Conservation (phyloP, 805 yeast species). For the Candida multigemmis region DNA sequence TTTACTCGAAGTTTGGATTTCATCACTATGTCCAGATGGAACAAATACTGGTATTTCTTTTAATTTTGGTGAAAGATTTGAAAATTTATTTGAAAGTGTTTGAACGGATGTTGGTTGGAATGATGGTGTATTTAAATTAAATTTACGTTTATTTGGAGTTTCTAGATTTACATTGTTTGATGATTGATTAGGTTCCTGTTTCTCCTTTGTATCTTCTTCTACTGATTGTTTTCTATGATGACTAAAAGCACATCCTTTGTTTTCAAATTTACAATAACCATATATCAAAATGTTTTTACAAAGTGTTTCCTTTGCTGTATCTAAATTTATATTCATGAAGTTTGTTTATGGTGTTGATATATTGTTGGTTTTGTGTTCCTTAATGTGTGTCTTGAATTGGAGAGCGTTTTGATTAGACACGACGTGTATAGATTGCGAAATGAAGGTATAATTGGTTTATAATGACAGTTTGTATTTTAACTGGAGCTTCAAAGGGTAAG, state of each 20-base stretch:
- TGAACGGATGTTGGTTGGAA: conserved; percentile 31
- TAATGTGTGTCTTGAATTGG: background rate
- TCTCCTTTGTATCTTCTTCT: background rate
- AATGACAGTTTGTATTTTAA: conserved; percentile 32
- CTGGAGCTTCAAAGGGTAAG: conserved; percentile 57
- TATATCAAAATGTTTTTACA: conserved; percentile 79
- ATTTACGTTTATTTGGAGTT: conserved; percentile 22
- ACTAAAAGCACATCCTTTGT: conserved; percentile 78
- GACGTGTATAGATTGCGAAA: background rate
- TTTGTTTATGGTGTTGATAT: conserved; percentile 3
- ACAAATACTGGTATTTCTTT: conserved; percentile 41
- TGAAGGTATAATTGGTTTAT: conserved; percentile 1
- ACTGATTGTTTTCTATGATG: conserved; percentile 23
- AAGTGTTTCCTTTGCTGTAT: conserved; percentile 64
- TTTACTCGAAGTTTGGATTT: conserved; percentile 7
- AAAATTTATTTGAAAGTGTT: conserved; percentile 22
- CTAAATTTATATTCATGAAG: conserved; percentile 34
- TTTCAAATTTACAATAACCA: conserved; percentile 82
- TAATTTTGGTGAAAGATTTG: conserved; percentile 40
- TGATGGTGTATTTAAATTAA: conserved; percentile 33
- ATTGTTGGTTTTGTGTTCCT: conserved; percentile 1
- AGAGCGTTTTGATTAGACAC: conserved; percentile 1
- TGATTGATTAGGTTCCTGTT: background rate
- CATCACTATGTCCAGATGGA: conserved; percentile 23
- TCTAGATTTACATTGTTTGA: conserved; percentile 14